phyloP scores from a whole-genome alignment of 2,329 filamentous ascomycete genomes.

The Fusarium sp. region DNA sequence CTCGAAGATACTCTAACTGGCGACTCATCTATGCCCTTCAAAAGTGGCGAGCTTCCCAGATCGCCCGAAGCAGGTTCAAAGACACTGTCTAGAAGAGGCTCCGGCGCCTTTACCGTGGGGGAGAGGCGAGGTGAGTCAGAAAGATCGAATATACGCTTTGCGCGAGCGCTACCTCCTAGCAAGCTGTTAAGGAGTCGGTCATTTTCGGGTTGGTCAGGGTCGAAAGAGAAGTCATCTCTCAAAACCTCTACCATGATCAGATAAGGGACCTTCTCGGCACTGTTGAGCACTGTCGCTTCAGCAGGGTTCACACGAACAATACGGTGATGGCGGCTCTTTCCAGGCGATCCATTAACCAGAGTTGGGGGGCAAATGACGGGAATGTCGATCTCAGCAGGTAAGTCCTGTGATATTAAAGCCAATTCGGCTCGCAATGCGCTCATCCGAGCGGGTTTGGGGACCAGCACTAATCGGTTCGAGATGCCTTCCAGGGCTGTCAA shows the following conservation, averaged over 20 bases:
- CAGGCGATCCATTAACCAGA: slow-evolving; percentile 75
- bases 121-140: slow-evolving; percentile 69
- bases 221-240: slow-evolving; percentile 83
- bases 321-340: slow-evolving; percentile 80
- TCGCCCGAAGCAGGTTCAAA: slow-evolving; percentile 86
- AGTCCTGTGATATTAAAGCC: slow-evolving; percentile 80
- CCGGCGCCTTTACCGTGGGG: slow-evolving; percentile 52
- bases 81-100: slow-evolving; percentile 72
- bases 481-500: slow-evolving; percentile 83
- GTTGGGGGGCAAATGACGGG: slow-evolving; percentile 82
- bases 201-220: slow-evolving; percentile 78
- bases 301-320: slow-evolving; percentile 86
- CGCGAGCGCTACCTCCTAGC: slow-evolving; percentile 64
- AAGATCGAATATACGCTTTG: slow-evolving; percentile 72
- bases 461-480: slow-evolving; percentile 82
- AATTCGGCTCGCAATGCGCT: slow-evolving; percentile 84
- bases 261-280: slow-evolving; percentile 86
- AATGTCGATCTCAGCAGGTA: slow-evolving; percentile 85
- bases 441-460: slow-evolving; percentile 82
- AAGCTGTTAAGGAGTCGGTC: slow-evolving; percentile 68
- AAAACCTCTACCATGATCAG: slow-evolving; percentile 86
- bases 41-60: slow-evolving; percentile 75
- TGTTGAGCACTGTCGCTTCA: slow-evolving; percentile 86
- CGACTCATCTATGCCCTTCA: slow-evolving; percentile 66
- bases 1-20: slow-evolving; percentile 44